These are phyloP conservation scores for Leptomonas pyrrhocoris DNA, from an alignment of 208 protist genomes.

Conservation along the genomic window DNA sequence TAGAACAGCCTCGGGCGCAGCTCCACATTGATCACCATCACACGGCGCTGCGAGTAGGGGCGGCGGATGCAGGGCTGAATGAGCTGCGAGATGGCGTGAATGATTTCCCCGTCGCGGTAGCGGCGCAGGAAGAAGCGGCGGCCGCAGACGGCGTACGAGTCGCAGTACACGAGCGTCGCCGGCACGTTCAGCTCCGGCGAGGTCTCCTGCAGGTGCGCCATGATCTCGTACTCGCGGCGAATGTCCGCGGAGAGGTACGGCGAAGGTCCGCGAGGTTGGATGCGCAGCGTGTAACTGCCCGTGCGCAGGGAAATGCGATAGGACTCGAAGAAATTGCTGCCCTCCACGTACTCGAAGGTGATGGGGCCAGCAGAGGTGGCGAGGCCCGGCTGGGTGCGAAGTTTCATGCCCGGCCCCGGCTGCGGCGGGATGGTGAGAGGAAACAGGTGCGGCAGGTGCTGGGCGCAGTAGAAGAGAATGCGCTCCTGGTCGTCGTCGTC, in stretches of 20 bases:
- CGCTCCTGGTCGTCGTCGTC: constrained; percentile 73
- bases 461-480: constrained; percentile 76
- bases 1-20: constrained; percentile 68
- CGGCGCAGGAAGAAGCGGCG: constrained; percentile 71
- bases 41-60: constrained; percentile 69
- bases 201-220: constrained; percentile 57
- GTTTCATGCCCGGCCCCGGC: constrained; percentile 35
- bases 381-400: constrained; percentile 56
- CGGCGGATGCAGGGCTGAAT: constrained; percentile 73
- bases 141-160: constrained; percentile 68
- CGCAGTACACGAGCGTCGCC: constrained; percentile 68
- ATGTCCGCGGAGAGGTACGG: constrained; percentile 63
- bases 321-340: constrained; percentile 62
- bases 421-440: constrained; percentile 46
- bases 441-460: constrained; percentile 77
- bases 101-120: constrained; percentile 68
- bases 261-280: constrained; percentile 63
- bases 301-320: constrained; percentile 79
- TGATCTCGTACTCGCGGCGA: constrained; percentile 69
- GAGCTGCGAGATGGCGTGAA: constrained; percentile 50
- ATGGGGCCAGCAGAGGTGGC: constrained; percentile 71
- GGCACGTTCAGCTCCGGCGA: constrained; percentile 55
- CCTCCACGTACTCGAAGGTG: constrained; percentile 65
- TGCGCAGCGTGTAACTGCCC: constrained; percentile 73
- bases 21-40: constrained; percentile 58